Conservation (phyloP, 768 basidiomycete genomes). For the Leccinum incarnatum region DNA sequence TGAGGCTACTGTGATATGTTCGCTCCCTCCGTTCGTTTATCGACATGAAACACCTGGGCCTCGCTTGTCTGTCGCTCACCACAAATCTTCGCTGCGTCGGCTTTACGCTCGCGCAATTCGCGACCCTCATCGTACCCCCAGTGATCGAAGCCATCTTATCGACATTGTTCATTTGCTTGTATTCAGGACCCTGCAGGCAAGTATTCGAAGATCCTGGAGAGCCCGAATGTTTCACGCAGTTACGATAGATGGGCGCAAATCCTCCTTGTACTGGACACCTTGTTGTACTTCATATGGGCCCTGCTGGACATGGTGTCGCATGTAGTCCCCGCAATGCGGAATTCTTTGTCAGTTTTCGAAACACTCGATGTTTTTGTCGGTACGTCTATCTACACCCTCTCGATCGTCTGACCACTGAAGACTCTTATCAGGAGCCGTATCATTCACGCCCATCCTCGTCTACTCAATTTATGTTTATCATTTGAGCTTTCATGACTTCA, state of each 20-base stretch:
- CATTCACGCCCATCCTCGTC: conserved; percentile 63
- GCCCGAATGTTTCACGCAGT: conserved; percentile 1
- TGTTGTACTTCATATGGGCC: conserved; percentile 56
- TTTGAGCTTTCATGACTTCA: conserved; percentile 50
- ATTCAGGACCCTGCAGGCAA: conserved; percentile 48
- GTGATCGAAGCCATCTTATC: conserved; percentile 62
- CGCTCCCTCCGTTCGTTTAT: conserved; percentile 16
- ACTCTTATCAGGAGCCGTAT: conserved; percentile 42
- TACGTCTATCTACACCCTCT: conserved; percentile 33
- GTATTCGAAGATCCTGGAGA: conserved; percentile 20
- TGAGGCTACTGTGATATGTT: conserved; percentile 35
- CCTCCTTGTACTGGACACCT: conserved; percentile 60
- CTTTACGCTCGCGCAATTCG: conserved; percentile 45
- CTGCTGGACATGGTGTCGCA: conserved; percentile 62
- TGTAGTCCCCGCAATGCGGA: conserved; percentile 49
- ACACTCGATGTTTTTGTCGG: conserved; percentile 60
- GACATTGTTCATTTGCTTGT: conserved; percentile 47
- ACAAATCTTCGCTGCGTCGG: conserved; percentile 69
- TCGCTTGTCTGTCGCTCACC: conserved; percentile 65
- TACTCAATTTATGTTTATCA: conserved; percentile 63
- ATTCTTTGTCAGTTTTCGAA: conserved; percentile 45
- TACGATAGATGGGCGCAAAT: conserved; percentile 46
- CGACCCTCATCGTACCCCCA: conserved; percentile 58
- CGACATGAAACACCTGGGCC: conserved; percentile 41
- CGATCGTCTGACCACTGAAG: background rate